Evolutionary conservation across 768 basidiomycete species (phyloP).

Genomic region (Melanogaster broomeanus): DNA sequence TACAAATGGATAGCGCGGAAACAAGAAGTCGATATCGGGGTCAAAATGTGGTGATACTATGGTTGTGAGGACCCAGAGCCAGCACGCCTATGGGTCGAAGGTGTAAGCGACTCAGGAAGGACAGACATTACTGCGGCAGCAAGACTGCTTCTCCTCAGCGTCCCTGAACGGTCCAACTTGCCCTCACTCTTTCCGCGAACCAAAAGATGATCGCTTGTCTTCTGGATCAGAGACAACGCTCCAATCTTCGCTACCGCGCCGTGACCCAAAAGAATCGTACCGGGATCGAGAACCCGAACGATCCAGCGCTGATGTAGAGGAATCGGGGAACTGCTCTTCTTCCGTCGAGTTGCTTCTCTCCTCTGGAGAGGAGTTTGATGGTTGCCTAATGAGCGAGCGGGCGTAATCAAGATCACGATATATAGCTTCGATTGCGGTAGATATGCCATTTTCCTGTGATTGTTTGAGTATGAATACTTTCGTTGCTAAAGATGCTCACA

Average conservation of each 20-base stretch:
- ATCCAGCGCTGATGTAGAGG: conserved; percentile 27
- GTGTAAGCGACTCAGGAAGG: conserved; percentile 53
- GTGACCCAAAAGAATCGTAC: conserved; percentile 58
- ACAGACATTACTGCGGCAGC: conserved; percentile 63
- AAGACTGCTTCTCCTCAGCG: conserved; percentile 63
- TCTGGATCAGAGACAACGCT: conserved; percentile 84
- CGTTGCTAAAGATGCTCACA: conserved; percentile 42
- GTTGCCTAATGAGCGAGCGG: conserved; percentile 76
- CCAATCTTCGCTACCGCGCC: conserved; percentile 77
- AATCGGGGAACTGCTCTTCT: conserved; percentile 37
- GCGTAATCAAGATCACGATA: conserved; percentile 97
- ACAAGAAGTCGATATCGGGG: background rate
- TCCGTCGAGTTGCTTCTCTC: conserved; percentile 8
- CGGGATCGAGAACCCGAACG: conserved; percentile 44
- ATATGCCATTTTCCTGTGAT: conserved; percentile 88
- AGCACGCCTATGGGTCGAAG: conserved; percentile 43
- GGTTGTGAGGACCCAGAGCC: conserved; percentile 31
- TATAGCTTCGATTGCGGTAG: conserved; percentile 90
- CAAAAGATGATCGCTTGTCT: conserved; percentile 55
- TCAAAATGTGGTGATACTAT: conserved; percentile 6
- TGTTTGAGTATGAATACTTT: conserved; percentile 1
- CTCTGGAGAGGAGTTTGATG: conserved; percentile 26
- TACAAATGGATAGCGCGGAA: background rate
- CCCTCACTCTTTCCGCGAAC: conserved; percentile 49
- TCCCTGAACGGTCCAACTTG: conserved; percentile 35